Base-by-base conservation (phyloP, 2,329 filamentous ascomycete genomes). In the Talaromyces sp. region DNA sequence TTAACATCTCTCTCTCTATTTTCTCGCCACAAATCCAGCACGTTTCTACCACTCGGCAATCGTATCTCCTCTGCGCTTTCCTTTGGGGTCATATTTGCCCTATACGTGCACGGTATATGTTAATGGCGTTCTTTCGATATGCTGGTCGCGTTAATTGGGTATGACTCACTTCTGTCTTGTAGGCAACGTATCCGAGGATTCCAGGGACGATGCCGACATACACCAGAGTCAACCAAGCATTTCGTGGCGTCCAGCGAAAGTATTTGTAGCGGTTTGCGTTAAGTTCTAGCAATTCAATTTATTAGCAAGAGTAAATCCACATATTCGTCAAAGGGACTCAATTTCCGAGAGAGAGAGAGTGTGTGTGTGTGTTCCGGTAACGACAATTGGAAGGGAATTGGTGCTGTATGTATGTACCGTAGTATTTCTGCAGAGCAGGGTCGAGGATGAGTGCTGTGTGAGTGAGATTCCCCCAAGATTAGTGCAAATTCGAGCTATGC, bases 211-310 rank as follows among this genome's bases (percentile, higher is more conserved):
- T 80, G 36, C 87, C 80, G 62, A 89, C 84, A 77, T 94, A 97
- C 66, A 89, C 82, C 73, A 97, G 86, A 4, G 89, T 88, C 71
- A 97, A 78, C 80, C 86, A 87, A 33, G 91, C 92, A 53, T 92
- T 96, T 72, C 90, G 85, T 58, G 87, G 85, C 40, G 90, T 98
- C 91, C 92, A 98, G 77, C 92, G 86, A 85, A 98, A 99, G 85
- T 91, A 96, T 80, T 92, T 92, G 85, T 93, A 89, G 68, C 95
- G 89, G 82, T 91, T 92, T 72, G 85, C 82, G 72, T 85, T 86
- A 87, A 97, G 90, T 76, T 89, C 93, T 96, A 71, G 14, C 12
- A 10, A 3, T 12, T 18, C 18, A 27, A 27, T 18, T 27, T 18
- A 47, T 27, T 27, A 51, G 23, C 10, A 23, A 23, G 44, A 10